phyloP scores from a whole-genome alignment of 257 asterid species.

The Nicotiana tabacum region DNA sequence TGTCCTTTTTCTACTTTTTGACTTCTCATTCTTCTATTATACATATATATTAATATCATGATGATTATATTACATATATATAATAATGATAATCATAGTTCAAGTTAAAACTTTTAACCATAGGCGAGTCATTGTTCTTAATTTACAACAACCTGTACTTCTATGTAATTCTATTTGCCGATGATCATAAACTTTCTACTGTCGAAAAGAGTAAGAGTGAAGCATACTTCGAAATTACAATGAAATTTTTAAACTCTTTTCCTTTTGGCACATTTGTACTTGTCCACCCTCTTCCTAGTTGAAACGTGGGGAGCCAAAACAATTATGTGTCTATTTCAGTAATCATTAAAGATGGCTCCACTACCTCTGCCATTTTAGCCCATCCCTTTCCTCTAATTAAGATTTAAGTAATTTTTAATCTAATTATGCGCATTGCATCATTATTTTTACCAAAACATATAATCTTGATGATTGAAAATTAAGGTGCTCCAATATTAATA shows the following conservation, averaged over 20 bases:
- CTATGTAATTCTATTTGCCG: neutral
- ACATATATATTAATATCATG: neutral
- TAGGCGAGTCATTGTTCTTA: neutral
- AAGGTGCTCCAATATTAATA: neutral
- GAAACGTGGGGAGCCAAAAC: slow-evolving; percentile 26
- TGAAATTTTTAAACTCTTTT: neutral
- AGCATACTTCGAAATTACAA: neutral
- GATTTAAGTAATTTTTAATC: neutral
- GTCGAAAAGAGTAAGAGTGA: neutral
- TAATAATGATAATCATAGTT: neutral
- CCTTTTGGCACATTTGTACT: neutral
- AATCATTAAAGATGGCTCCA: slow-evolving; percentile 24
- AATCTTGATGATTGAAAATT: neutral
- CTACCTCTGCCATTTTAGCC: neutral
- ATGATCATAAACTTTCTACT: neutral
- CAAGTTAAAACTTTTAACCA: neutral
- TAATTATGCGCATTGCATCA: neutral
- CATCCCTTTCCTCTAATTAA: neutral
- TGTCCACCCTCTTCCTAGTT: neutral
- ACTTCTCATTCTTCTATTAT: neutral
- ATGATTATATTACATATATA: neutral
- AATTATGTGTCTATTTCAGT: slow-evolving; percentile 20
- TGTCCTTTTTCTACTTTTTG: neutral
- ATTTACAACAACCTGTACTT: neutral
- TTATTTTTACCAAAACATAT: neutral